Base-by-base conservation (phyloP, 2,329 filamentous ascomycete species). In the Colletotrichum camelliae region DNA sequence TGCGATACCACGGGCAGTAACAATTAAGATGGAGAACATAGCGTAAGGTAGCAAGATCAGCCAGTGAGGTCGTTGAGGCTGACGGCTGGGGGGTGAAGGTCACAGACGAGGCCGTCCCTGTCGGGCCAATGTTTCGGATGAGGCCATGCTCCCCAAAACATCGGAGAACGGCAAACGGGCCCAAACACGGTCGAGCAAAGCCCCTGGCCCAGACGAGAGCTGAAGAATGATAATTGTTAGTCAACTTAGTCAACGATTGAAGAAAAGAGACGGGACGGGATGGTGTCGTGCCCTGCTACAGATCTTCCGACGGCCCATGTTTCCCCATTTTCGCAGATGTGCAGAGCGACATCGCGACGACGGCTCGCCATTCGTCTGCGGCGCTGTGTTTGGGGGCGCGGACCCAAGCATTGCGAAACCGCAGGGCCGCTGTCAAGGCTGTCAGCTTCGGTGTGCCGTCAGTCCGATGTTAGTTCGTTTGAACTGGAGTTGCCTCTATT, bases 71-170 rank as follows among this genome's bases (percentile, higher is more conserved):
- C 65, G 70, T 48, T 67, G 66, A 66, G 65, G 62, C 70, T 58
- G 74, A 67, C 21, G 43, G n/a, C 52, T 10, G 35, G 35, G n/a
- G 33, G 52, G 61, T 21, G 15, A 4, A 33, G 68, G 69, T 67
- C 62, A 13, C 64, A 55, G 58, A 31, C 74, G 61, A 69, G 61
- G 74, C 35, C 62, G 60, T 72, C 75, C 75, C 70, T 78, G 78
- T 78, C 77, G 66, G 73, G 78, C 77, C 72, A 75, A 75, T 79
- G 78, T 79, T 79, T 79, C 73, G 77, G 72, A 77, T 75, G 75
- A 57, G 64, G 65, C 61, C 61, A 52, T 21, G 43, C 43, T 52
- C 43, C 43, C n/a, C 43, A 52, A 69, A 77, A 74, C 69, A 74
- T 76, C 48, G 70, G 74, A 66, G 58, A 52, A 60, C 18, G 58